A percentile compares a stretch with the other conserved stretches of the same genome.
Conservation (phyloP, 75 land plant genomes). For the Adiantum capillusveneris region DNA sequence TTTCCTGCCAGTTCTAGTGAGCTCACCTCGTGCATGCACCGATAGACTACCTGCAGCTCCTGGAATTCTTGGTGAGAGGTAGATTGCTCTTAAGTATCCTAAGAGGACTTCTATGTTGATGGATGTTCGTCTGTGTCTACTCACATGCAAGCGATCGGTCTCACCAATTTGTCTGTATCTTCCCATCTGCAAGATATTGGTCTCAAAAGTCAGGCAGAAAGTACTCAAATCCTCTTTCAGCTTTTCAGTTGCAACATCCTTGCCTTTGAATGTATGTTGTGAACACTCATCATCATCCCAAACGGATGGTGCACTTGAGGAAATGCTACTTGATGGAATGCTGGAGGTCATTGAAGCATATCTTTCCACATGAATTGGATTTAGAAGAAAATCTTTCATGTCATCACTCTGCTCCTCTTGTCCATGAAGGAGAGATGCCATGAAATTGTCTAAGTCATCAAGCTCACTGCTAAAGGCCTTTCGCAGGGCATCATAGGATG, state of each 20-base stretch:
- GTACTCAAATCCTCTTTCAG: too few relatives aligned
- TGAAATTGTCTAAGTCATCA: background rate
- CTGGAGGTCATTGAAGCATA: background rate
- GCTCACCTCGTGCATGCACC: conserved; percentile 9
- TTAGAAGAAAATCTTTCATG: background rate
- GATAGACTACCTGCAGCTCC: background rate
- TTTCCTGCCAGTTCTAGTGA: conserved; percentile 33
- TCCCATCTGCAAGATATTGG: too few relatives aligned
- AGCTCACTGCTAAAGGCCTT: background rate
- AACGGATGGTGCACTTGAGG: background rate
- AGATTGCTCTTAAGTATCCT: background rate
- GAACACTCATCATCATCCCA: too few relatives aligned
- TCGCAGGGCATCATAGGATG: background rate
- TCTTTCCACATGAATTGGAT: background rate
- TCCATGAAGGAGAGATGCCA: background rate
- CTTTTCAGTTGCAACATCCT: too few relatives aligned
- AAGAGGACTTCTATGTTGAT: background rate
- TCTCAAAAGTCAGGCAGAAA: too few relatives aligned
- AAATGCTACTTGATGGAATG: background rate
- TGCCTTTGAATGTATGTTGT: too few relatives aligned
- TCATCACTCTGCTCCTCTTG: background rate
- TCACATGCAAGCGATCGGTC: too few relatives aligned
- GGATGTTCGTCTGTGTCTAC: too few relatives aligned
- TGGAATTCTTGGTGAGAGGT: background rate
- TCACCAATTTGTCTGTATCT: too few relatives aligned